Evolutionary conservation across 2,329 filamentous ascomycete genomes (phyloP), one percentile per base, ranked within the genome.

Genomic region (Curvularia sp.): DNA sequence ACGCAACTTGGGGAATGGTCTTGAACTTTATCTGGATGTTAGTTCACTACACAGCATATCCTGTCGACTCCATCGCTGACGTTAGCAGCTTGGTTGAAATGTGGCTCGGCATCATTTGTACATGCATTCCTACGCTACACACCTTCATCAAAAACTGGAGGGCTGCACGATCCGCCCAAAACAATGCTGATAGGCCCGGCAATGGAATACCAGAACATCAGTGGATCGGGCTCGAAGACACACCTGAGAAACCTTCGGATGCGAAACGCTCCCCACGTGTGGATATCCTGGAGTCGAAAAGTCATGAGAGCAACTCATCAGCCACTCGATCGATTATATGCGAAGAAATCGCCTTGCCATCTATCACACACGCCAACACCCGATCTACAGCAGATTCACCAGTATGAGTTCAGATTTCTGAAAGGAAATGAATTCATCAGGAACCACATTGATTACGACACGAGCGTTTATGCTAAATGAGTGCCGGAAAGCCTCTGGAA

Each of bases 1-100:
- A 66, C 28, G 64, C 53, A 3, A 64, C 60, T 13, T 66, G 58
- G 58, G 64, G 48, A 0, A 61, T 64, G 64, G 62, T 61, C 6
- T 30, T 43, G 8, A 64, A 64, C 31, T 64, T 66, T 10, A 60
- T 57, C n/a, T 66, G 64, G 64, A 24, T 66, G 64, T 66, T 44
- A 1, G 62, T 57, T n/a, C 7, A 12, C 15, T 24, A 2, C 20
- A 8, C 5, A 4, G 4, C 12, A 30, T 7, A 5, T 10, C 6
- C 1, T 2, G 6, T 4, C 9, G 30, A 35, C 43, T 7, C n/a
- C 15, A 18, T 9, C 26, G 26, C 54, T 64, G 31, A 64, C 20
- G 1, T 31, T 12, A 3, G 3, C 10, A 66, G 64, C 15, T 47
- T 64, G 3, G n/a, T 57, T 10, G 64, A 66, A 28, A 58, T 63